These are phyloP conservation scores for Tricholoma matsutake DNA, from an alignment of 768 basidiomycete species.

Conservation along the genomic window DNA sequence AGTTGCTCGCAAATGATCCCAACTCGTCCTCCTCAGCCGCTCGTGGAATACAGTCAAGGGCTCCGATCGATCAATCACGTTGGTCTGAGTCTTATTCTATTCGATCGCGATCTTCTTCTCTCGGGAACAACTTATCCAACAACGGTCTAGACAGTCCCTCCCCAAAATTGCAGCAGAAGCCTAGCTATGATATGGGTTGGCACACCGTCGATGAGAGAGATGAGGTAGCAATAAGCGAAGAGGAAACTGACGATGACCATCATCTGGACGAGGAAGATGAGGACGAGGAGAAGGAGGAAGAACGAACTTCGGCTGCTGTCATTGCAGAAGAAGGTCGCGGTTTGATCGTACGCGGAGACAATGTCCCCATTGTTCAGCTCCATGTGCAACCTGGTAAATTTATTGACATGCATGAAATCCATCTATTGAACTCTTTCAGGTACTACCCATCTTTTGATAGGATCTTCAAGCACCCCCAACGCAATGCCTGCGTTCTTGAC, in stretches of 20 bases:
- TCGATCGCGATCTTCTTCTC: constrained; percentile 70
- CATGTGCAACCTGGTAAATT: constrained; percentile 70
- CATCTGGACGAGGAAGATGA: constrained; percentile 45
- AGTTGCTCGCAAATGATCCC: constrained; percentile 55
- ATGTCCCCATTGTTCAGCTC: constrained; percentile 55
- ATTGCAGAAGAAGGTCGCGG: constrained; percentile 83
- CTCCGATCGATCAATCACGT: constrained; percentile 58
- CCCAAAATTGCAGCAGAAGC: constrained; percentile 55
- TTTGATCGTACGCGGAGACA: constrained; percentile 75
- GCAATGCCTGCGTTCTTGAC: constrained; percentile 76
- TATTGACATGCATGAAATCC: constrained; percentile 4
- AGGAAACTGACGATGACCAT: constrained; percentile 40
- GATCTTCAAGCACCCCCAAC: constrained; percentile 75
- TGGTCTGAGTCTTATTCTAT: constrained; percentile 74
- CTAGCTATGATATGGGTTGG: constrained; percentile 79
- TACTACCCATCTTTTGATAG: constrained; percentile 90
- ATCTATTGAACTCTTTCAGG: constrained; percentile 42
- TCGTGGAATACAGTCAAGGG: constrained; percentile 40
- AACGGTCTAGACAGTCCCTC: constrained; percentile 39
- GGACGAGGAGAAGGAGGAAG: constrained; percentile 53
- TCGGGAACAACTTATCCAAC: constrained; percentile 41
- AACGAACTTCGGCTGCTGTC: constrained; percentile 73
- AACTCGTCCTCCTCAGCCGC: constrained; percentile 39
- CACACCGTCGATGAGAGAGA: constrained; percentile 60
- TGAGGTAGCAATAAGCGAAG: constrained; percentile 21